Evolutionary conservation across 2,329 filamentous ascomycete genomes (phyloP).

Genomic region (Colletotrichum costaricense): DNA sequence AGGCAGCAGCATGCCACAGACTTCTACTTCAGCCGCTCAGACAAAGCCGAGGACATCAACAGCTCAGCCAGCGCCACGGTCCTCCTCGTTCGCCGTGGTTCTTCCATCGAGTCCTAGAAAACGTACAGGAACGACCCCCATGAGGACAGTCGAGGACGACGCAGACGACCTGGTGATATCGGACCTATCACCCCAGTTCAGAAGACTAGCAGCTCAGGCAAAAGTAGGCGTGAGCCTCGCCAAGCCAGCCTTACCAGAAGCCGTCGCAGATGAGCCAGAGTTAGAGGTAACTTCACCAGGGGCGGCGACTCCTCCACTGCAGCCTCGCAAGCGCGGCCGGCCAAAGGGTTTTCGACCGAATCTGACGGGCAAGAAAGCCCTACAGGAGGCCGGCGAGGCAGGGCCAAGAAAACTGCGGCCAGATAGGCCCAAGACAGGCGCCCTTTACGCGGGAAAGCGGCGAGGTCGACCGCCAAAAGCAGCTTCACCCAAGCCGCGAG

Average conservation of each 20-base stretch:
- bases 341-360: slow-evolving; percentile 60
- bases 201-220: slow-evolving; percentile 27
- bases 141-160: slow-evolving; percentile 29
- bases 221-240: slow-evolving; percentile 27
- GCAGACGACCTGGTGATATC: slow-evolving; percentile 36
- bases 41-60: slow-evolving; percentile 6
- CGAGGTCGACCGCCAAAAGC: slow-evolving; percentile 56
- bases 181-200: slow-evolving; percentile 38
- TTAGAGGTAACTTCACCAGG: background rate
- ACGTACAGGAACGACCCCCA: background rate
- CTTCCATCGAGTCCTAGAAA: slow-evolving; percentile 22
- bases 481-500: slow-evolving; percentile 50
- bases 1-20: background rate
- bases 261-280: background rate
- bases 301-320: background rate
- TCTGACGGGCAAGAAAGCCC: slow-evolving; percentile 39
- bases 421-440: slow-evolving; percentile 41
- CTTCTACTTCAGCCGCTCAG: background rate
- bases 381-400: slow-evolving; percentile 27
- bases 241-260: slow-evolving; percentile 27
- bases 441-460: slow-evolving; percentile 45
- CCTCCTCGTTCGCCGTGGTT: slow-evolving; percentile 29
- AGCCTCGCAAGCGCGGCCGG: slow-evolving; percentile 53
- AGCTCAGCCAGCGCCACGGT: slow-evolving; percentile 17
- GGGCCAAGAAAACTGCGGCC: slow-evolving; percentile 40